phyloP scores from a whole-genome alignment of 768 basidiomycete genomes.

The Termitomyces sp. region DNA sequence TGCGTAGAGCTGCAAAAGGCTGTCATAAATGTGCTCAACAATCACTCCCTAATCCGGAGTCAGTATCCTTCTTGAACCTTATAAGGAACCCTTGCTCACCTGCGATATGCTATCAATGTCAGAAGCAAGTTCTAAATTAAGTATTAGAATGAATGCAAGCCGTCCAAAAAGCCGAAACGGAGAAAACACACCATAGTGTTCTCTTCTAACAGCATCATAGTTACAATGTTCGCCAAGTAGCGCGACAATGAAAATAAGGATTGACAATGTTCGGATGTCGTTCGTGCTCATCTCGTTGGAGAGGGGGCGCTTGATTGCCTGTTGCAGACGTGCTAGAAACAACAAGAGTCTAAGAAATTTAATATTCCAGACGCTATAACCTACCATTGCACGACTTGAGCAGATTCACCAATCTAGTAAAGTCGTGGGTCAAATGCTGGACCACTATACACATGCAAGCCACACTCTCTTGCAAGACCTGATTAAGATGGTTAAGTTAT shows the following conservation, averaged over 20 bases:
- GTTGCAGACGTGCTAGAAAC: conserved; percentile 53
- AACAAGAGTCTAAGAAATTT: neutral
- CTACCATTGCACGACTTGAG: conserved; percentile 82
- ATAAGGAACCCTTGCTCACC: conserved; percentile 25
- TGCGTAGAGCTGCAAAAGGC: conserved; percentile 66
- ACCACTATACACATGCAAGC: conserved; percentile 89
- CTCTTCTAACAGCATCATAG: conserved; percentile 70
- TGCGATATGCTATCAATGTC: conserved; percentile 57
- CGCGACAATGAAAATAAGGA: conserved; percentile 80
- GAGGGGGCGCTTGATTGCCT: conserved; percentile 41
- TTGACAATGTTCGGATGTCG: conserved; percentile 51
- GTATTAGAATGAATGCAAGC: neutral
- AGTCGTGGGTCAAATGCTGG: conserved; percentile 83
- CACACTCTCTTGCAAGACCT: conserved; percentile 89
- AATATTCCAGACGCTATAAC: conserved; percentile 11
- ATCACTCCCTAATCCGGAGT: conserved; percentile 48
- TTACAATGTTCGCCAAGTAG: conserved; percentile 86
- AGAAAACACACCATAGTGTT: conserved; percentile 47
- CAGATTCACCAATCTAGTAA: conserved; percentile 65
- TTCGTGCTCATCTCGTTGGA: conserved; percentile 34
- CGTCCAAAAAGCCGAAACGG: neutral
- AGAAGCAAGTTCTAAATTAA: conserved; percentile 38
- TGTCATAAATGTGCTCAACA: conserved; percentile 76
- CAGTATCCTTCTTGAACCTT: neutral
- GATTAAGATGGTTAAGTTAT: neutral